Evolutionary conservation across 177 flowering plant species (phyloP).

Genomic region (Vitis hybrid): DNA sequence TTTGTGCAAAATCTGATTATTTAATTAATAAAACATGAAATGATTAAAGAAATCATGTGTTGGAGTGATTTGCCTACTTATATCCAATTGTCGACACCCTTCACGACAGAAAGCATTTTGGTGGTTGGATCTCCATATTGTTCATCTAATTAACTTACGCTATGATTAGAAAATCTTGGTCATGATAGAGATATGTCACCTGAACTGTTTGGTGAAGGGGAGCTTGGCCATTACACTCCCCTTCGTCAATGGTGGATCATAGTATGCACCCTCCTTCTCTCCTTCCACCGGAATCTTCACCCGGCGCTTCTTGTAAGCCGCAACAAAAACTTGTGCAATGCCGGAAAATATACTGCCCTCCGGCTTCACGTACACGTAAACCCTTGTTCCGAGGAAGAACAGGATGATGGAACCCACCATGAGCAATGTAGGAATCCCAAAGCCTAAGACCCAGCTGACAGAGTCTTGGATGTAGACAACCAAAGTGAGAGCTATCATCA

Average conservation of each 20-base stretch:
- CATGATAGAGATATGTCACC: conserved; percentile 28
- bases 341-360: conserved; percentile 66
- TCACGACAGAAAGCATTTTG: too few species aligned
- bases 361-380: conserved; percentile 58
- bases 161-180: too few species aligned
- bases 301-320: conserved; percentile 59
- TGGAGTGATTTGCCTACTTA: too few species aligned
- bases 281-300: conserved; percentile 32
- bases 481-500: conserved; percentile 52
- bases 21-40: too few species aligned
- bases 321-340: conserved; percentile 52
- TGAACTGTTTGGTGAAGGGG: conserved; percentile 53
- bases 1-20: too few species aligned
- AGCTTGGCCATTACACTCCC: conserved; percentile 35
- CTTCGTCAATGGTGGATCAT: conserved; percentile 55
- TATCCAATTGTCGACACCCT: too few species aligned
- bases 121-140: too few species aligned
- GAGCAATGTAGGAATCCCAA: conserved; percentile 54
- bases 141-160: too few species aligned
- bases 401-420: conserved; percentile 51
- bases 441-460: conserved; percentile 71
- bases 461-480: conserved; percentile 72
- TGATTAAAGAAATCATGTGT: too few species aligned
- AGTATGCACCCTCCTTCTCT: conserved; percentile 20
- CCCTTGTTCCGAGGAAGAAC: conserved; percentile 55